phyloP scores from a whole-genome alignment of 768 basidiomycete genomes.

The Leccinum boreale region DNA sequence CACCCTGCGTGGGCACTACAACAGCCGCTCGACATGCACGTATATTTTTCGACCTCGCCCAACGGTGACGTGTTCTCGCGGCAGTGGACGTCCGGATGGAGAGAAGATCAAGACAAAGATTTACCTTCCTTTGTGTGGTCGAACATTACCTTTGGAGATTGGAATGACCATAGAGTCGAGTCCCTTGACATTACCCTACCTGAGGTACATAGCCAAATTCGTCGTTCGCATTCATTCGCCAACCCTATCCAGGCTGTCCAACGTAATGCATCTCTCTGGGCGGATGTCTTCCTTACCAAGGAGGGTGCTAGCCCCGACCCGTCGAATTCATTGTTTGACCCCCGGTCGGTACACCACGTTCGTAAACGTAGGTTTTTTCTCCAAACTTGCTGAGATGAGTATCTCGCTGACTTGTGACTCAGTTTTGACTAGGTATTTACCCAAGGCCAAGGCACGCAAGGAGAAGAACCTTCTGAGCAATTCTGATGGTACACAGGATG shows the following conservation, averaged over 20 bases:
- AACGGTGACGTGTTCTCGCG: slow-evolving; percentile 56
- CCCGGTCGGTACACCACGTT: slow-evolving; percentile 60
- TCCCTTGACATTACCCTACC: slow-evolving; percentile 66
- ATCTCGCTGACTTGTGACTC: slow-evolving; percentile 1
- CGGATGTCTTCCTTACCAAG: slow-evolving; percentile 72
- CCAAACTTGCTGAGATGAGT: neutral
- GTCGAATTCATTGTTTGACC: slow-evolving; percentile 47
- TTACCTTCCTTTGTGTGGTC: slow-evolving; percentile 75
- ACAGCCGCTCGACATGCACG: slow-evolving; percentile 63
- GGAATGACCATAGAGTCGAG: slow-evolving; percentile 55
- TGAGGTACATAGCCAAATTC: slow-evolving; percentile 41
- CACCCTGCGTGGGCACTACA: slow-evolving; percentile 59
- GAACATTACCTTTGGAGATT: slow-evolving; percentile 77
- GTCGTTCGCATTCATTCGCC: neutral
- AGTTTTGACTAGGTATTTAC: slow-evolving; percentile 87
- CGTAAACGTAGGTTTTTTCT: slow-evolving; percentile 58
- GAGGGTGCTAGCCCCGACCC: slow-evolving; percentile 68
- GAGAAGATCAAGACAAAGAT: slow-evolving; percentile 44
- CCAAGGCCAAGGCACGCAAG: slow-evolving; percentile 69
- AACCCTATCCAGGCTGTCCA: slow-evolving; percentile 56
- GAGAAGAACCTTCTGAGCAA: slow-evolving; percentile 72
- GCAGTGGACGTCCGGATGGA: slow-evolving; percentile 49
- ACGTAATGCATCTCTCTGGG: slow-evolving; percentile 79
- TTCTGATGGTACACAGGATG: slow-evolving; percentile 38
- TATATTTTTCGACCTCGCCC: slow-evolving; percentile 68